Evolutionary conservation across 106 monocot genomes (phyloP), one percentile per base, ranked within the genome.

Genomic region (Dioscorea dumetorum): DNA sequence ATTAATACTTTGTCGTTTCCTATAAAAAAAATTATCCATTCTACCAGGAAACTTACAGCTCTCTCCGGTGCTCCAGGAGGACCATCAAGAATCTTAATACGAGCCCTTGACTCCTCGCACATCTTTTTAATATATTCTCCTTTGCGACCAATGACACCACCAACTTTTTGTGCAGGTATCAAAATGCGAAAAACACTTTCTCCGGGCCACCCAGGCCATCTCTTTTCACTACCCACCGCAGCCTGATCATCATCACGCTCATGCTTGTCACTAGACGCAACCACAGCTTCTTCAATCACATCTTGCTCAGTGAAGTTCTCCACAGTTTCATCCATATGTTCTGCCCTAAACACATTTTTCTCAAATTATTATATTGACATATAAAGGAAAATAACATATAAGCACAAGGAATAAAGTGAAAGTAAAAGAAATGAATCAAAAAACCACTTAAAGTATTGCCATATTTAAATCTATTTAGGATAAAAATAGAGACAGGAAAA

Each of bases 151-250:
- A 95, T 95, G 28, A 95, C 76, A 58, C 80, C 81, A 49, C 94
- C 94, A 18, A 95, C 91, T 62, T 91, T 95, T 34, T 85, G 85
- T 12, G 77, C 61, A 66, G 94, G 94, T 69, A 95, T 84, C 22
- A 95, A 61, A 61, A 95, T 85, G 20, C 94, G 80, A 48, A 95
- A 95, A 51, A 91, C 88, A 71, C 71, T 95, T 58, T 95, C 85
- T 59, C 94, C 94, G 54, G 94, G 94, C 94, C 94, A 95, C 50
- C 94, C 94, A 61, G 87, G 85, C 94, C 94, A 95, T 50, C 68
- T 95, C 67, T 85, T 88, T 63, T 95, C 88, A 69, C 61, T 70
- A 64, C 33, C 56, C 15, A 24, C 66, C 35, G 68, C 75, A 69
- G n/a, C 73, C 24, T 64, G 33, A 66, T 75, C 33, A 41, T 72